phyloP scores from a whole-genome alignment of 805 yeast species.

The Yamadazyma nakazawae region DNA sequence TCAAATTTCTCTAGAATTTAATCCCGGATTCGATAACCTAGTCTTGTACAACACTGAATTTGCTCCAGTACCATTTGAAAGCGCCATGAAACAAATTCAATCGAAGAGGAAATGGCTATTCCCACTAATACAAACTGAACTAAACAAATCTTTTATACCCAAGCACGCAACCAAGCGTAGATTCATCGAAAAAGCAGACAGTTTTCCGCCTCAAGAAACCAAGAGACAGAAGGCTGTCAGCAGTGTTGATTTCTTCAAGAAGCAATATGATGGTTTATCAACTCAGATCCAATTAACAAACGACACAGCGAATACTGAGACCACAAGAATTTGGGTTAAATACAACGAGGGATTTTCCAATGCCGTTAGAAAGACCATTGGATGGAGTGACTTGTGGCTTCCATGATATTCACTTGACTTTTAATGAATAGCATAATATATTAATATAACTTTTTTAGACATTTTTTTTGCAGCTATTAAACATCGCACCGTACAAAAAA shows the following conservation, averaged over 20 bases:
- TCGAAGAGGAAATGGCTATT: slow-evolving; percentile 31
- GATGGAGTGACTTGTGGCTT: slow-evolving; percentile 69
- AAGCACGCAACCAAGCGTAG: slow-evolving; percentile 12
- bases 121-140: slow-evolving; percentile 34
- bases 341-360: slow-evolving; percentile 89
- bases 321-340: slow-evolving; percentile 67
- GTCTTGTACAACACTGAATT: slow-evolving; percentile 22
- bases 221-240: slow-evolving; percentile 25
- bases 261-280: slow-evolving; percentile 32
- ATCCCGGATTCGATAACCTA: slow-evolving; percentile 36
- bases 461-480: background rate
- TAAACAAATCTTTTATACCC: slow-evolving; percentile 21
- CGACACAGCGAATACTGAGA: slow-evolving; percentile 35
- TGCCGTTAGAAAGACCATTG: slow-evolving; percentile 81
- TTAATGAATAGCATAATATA: background rate
- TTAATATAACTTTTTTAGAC: no score
- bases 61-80: slow-evolving; percentile 14
- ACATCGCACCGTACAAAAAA: background rate
- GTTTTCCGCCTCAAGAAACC: slow-evolving; percentile 6
- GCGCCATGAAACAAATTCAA: slow-evolving; percentile 22
- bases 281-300: slow-evolving; percentile 23
- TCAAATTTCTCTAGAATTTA: slow-evolving; percentile 22
- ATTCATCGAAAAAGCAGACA: slow-evolving; percentile 1
- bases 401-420: background rate
- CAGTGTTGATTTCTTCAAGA: slow-evolving; percentile 39